A percentile compares a stretch with the other conserved stretches of the same genome.
Conservation (phyloP, 2,329 filamentous ascomycete species). For the Fusarium virguliforme region DNA sequence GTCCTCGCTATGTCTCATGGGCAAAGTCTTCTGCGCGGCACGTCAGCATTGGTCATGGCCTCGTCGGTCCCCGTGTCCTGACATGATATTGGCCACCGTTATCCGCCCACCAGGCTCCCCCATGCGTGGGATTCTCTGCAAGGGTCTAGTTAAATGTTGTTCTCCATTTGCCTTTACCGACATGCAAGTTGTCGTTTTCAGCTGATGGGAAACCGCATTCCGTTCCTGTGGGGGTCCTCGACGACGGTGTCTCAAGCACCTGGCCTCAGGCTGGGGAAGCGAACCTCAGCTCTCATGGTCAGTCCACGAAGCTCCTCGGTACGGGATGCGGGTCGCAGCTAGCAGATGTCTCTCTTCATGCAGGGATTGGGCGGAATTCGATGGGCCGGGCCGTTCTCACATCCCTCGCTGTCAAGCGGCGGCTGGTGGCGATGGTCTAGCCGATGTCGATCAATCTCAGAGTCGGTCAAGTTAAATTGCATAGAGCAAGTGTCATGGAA, state of each 20-base stretch:
- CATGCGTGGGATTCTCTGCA: constrained; percentile 1
- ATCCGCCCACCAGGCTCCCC: constrained; percentile 3
- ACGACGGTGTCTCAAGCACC: background rate
- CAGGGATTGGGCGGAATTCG: constrained; percentile 42
- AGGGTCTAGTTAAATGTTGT: background rate
- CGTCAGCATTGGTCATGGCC: constrained; percentile 17
- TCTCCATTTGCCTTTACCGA: constrained; percentile 2
- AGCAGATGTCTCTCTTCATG: constrained; percentile 27
- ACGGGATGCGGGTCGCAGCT: constrained; percentile 21
- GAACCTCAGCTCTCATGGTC: background rate
- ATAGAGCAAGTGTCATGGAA: constrained; percentile 12
- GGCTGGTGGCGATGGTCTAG: constrained; percentile 38
- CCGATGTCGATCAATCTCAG: constrained; percentile 31
- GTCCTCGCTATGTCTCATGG: constrained; percentile 1
- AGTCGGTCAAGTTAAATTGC: constrained; percentile 29
- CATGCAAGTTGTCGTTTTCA: background rate
- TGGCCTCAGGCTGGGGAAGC: background rate
- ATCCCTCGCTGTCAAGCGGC: constrained; percentile 39
- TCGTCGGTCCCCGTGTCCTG: constrained; percentile 1
- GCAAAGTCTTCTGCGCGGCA: constrained; percentile 2
- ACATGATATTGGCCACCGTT: constrained; percentile 8
- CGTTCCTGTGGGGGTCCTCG: background rate
- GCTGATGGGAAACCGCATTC: background rate
- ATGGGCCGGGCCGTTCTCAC: constrained; percentile 48
- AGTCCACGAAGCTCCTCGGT: constrained; percentile 8